Evolutionary conservation across 495 filamentous ascomycete genomes (phyloP), one percentile per base, ranked within the genome.

Genomic region (Rostrohypoxylon terebratum): DNA sequence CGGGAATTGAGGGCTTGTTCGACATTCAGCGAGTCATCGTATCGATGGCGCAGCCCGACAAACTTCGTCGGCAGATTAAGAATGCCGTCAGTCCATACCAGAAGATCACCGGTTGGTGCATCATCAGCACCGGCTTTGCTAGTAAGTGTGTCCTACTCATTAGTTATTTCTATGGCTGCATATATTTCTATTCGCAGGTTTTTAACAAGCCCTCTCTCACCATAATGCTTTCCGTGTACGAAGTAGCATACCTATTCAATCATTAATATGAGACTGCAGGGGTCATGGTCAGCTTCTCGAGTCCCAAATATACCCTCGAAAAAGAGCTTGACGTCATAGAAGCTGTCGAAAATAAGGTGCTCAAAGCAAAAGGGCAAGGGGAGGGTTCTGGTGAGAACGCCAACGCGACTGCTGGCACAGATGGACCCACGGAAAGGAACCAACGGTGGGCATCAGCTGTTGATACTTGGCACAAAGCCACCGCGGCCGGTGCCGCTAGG

Each of bases 11-110:
- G 36, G 75, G 77, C 3, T 64, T 81, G 10, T 81, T 84, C 51
- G 81, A 82, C 68, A 80, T 84, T 40, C 81, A 81, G 64, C 75
- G 79, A 59, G 79, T 84, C 23, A 62, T 82, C 59, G 72, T 84
- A 51, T 80, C 76, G 55, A 76, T 81, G 70, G 63, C 75, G 14
- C 70, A 81, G 53, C 54, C 74, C 1, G 72, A 79, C 14, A 68
- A 68, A 25, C 77, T 82, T n/a, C 77, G 75, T 10, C 50, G 63
- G 10, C 77, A 79, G 53, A 61, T 80, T 8, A 73, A 62, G 21
- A 77, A 72, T 38, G 77, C 78, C 0, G 71, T 74, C 14, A 77
- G 75, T 23, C 65, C 74, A 1, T 57, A 68, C 36, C 73, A 77
- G 58, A 77, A 72, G 60, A 80, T 82, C 21, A 77, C 74, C 16